phyloP scores from a whole-genome alignment of 352 stramenopile species.

The Phytophthora capsici region DNA sequence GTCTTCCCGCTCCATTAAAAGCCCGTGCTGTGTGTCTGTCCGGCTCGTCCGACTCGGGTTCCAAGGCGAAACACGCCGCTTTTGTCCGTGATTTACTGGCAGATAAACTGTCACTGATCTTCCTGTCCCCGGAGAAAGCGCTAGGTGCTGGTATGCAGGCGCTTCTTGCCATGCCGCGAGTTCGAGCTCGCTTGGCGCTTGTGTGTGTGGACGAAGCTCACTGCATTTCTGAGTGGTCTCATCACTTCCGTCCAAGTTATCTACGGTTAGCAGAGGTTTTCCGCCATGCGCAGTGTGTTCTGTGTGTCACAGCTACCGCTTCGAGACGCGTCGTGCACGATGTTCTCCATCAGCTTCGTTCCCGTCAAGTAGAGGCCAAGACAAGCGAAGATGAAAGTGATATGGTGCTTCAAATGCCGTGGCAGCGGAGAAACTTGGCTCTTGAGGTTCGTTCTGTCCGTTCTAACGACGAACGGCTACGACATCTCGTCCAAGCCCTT shows the following conservation, averaged over 20 bases:
- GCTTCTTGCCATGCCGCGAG: constrained; percentile 53
- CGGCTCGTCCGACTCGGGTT: constrained; percentile 34
- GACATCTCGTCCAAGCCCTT: constrained; percentile 35
- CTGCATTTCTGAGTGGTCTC: constrained; percentile 95
- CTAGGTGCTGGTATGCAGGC: constrained; percentile 82
- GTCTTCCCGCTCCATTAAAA: constrained; percentile 74
- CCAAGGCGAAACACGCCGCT: constrained; percentile 68
- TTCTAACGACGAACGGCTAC: constrained; percentile 67
- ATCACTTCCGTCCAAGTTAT: constrained; percentile 94
- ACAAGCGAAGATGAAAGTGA: constrained; percentile 32
- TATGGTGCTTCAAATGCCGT: constrained; percentile 78
- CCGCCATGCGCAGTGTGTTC: constrained; percentile 68
- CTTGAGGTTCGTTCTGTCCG: constrained; percentile 59
- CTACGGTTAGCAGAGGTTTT: constrained; percentile 67
- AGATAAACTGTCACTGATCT: constrained; percentile 84
- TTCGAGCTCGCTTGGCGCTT: constrained; percentile 65
- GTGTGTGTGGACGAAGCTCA: constrained; percentile 96
- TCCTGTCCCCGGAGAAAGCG: constrained; percentile 92
- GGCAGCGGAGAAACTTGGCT: constrained; percentile 71
- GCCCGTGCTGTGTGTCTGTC: constrained; percentile 63
- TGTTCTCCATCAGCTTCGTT: constrained; percentile 64
- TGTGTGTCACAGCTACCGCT: constrained; percentile 95
- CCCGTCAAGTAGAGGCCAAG: constrained; percentile 9
- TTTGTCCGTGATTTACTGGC: constrained; percentile 72
- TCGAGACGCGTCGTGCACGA: constrained; percentile 78